A percentile compares a stretch with the other conserved stretches of the same genome.
These are phyloP conservation scores for Lentinula boryana DNA, from an alignment of 768 basidiomycete species.

Conservation along the genomic window DNA sequence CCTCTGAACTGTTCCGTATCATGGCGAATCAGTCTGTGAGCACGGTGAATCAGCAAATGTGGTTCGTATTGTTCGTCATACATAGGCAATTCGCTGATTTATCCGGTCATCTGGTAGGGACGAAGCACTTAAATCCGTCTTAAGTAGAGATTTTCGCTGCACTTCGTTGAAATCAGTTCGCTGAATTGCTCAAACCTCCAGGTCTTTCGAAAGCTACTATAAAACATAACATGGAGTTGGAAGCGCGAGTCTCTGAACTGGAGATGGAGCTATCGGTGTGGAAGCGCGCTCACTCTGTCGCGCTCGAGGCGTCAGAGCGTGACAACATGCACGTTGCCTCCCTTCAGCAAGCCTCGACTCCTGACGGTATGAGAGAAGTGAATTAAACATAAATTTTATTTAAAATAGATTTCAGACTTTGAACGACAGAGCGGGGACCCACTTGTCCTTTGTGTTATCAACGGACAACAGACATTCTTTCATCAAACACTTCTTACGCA, in stretches of 20 bases:
- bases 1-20: constrained; percentile 27
- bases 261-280: constrained; percentile 65
- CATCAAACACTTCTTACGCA: constrained; percentile 48
- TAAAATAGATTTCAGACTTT: neutral
- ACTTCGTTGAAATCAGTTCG: neutral
- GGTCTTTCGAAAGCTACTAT: constrained; percentile 61
- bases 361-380: constrained; percentile 44
- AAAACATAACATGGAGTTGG: constrained; percentile 57
- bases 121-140: constrained; percentile 54
- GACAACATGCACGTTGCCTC: constrained; percentile 64
- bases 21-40: constrained; percentile 52
- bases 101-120: constrained; percentile 39
- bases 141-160: constrained; percentile 33
- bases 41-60: constrained; percentile 58
- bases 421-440: constrained; percentile 48
- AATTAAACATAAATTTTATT: neutral
- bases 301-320: constrained; percentile 56
- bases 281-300: constrained; percentile 64
- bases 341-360: constrained; percentile 58
- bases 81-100: neutral
- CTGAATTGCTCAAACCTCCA: constrained; percentile 19
- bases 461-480: constrained; percentile 70
- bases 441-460: constrained; percentile 69
- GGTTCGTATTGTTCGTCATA: constrained; percentile 29
- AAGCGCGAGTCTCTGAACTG: constrained; percentile 58